Base-by-base conservation (phyloP, 1,284 basidiomycete species). In the Laetiporus sulphureus region DNA sequence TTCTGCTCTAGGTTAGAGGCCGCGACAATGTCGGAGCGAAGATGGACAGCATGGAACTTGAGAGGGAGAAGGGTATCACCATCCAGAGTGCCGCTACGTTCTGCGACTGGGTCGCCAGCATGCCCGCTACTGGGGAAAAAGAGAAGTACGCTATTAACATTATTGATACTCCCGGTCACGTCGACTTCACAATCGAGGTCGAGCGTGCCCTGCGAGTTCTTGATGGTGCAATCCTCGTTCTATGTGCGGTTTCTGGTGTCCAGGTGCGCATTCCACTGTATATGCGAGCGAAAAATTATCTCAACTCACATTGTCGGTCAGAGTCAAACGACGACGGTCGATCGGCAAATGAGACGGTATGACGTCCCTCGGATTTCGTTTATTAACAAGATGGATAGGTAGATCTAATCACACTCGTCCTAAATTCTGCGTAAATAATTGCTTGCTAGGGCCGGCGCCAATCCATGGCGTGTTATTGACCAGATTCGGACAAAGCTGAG, bases 1-100 rank as follows among this genome's bases (percentile, higher is more conserved):
- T 15, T 19, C 43, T 34, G 27, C 10, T 20, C 5, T 52, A 88
- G 85, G 85, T 90, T 50, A 77, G 96, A 53, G 96, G 96, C 31
- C 77, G 88, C 42, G 95, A 99, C 64, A 83, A 85, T 38, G 93
- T 99, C 19, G 96, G 95, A 38, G 96, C 95, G 19, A 99, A 99
- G 73, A 99, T 99, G 96, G 95, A 99, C 67, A 91, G 86, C 58
- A 99, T 99, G 95, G 96, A 99, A 55, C 74, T 99, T 6, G 96
- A 99, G 64, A 75, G 95, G 37, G 96, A 99, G 67, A 99, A 99
- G 69, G 96, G 95, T 36, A 99, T 99, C 59, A 99, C 96, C 22
- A 99, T 99, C 52, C 95, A 99, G 67, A 93, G 89, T 56, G 95
- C 96, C 3, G 96, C 96, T 2, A 99, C 96, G 0, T 99, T 95